Base-by-base conservation (phyloP, 2,329 filamentous ascomycete species). In the Emergomyces africanus region DNA sequence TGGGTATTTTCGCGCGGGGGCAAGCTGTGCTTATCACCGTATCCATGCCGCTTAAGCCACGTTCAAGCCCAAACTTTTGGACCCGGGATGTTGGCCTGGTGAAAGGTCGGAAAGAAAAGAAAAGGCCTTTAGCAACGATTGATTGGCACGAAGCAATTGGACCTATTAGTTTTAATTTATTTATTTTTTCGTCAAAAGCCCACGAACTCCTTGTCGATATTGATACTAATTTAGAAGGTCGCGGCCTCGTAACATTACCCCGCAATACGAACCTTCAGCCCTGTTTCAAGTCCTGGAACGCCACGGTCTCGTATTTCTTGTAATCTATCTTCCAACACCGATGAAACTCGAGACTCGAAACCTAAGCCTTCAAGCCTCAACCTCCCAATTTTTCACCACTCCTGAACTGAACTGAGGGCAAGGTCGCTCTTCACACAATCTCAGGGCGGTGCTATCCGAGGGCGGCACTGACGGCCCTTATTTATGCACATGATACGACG, bases 401-500 rank as follows among this genome's bases (percentile, higher is more conserved):
- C 23, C 4, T 30, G 30, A 30, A 30, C 30, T 30, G 23, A 5
- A 12, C 8, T 42, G 39, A 25, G 50, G 25, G 37, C 39, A 28
- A 10, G 23, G 10, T 49, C 5, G 42, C 42, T 57, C 44, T 57
- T 41, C 30, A 28, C 9, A 10, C n/a, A 6, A 28, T 51, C 44
- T 10, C 14, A 14, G n/a, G 30, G 56, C 44, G 25, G 56, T 58
- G 44, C 46, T 28, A 58, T 58, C 28, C 5, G 42, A 53, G 15
- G 30, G 35, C 48, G 23, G 46, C 20, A 18, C 30, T 28, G 42
- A 37, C 44, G 39, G 54, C 39, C 41, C 35, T 25, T 23, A 33
- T 49, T 49, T 12, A 59, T 55, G 37, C 49, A 33, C 46, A 59
- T 55, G 57, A 37, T 55, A 25, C 57, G 57, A 39, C 57, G 14